These are phyloP conservation scores for Rhodotorula toruloides DNA, from an alignment of 768 basidiomycete species.

Conservation along the genomic window DNA sequence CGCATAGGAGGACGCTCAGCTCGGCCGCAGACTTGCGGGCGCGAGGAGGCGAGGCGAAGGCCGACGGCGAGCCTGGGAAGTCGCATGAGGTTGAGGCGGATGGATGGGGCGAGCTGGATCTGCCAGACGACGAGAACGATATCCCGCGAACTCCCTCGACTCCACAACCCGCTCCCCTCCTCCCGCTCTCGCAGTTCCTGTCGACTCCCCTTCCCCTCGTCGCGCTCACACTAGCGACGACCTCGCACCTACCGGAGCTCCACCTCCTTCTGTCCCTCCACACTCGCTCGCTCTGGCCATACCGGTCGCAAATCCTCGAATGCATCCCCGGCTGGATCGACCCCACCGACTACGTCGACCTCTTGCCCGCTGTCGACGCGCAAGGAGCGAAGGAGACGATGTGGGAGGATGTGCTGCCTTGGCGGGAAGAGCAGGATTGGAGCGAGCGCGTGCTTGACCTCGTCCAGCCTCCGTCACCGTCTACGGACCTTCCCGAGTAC, in stretches of 20 bases:
- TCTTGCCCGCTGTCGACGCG: constrained; percentile 64
- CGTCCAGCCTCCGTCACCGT: constrained; percentile 2
- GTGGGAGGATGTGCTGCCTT: constrained; percentile 16
- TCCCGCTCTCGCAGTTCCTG: constrained; percentile 62
- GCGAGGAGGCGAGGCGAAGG: constrained; percentile 52
- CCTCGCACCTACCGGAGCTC: constrained; percentile 58
- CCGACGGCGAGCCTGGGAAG: constrained; percentile 38
- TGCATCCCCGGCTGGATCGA: constrained; percentile 67
- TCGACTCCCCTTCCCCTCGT: constrained; percentile 55
- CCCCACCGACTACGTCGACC: constrained; percentile 58
- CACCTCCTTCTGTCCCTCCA: constrained; percentile 59
- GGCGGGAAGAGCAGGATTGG: constrained; percentile 14
- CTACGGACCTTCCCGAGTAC: constrained; percentile 48
- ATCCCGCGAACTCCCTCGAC: background rate
- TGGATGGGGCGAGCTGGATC: constrained; percentile 24
- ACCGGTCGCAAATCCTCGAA: constrained; percentile 64
- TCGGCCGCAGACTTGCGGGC: constrained; percentile 50
- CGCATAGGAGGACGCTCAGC: background rate
- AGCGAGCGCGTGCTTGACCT: constrained; percentile 10
- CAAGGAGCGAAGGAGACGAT: constrained; percentile 49
- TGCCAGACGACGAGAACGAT: constrained; percentile 28
- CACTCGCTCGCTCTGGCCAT: constrained; percentile 58
- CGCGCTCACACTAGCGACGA: constrained; percentile 64
- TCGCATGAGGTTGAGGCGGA: constrained; percentile 38
- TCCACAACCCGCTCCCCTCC: background rate